phyloP scores from a whole-genome alignment of 495 filamentous ascomycete species.

The Neurospora sp. region DNA sequence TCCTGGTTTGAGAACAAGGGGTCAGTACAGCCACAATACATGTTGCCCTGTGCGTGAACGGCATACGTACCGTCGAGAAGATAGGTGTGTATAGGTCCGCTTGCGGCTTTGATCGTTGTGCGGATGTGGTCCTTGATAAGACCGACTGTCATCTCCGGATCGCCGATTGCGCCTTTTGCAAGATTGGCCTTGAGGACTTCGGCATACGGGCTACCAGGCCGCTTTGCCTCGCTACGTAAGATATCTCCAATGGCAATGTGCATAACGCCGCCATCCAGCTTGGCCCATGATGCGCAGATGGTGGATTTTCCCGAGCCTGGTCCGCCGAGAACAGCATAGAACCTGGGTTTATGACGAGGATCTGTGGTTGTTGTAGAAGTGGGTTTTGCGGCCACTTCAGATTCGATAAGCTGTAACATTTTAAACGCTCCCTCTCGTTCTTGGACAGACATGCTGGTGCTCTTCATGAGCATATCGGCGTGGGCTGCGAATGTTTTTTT shows the following conservation, averaged over 20 bases:
- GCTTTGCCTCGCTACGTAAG: not conserved
- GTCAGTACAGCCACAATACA: not conserved
- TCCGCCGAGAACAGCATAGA: not conserved
- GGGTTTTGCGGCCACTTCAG: not conserved
- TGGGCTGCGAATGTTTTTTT: not conserved
- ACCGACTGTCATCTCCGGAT: not conserved
- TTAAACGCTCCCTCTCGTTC: not conserved
- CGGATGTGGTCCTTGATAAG: not conserved
- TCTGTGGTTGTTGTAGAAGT: not conserved
- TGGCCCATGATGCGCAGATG: not conserved
- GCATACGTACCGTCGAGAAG: not conserved
- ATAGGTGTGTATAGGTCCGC: not conserved
- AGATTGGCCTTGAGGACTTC: not conserved
- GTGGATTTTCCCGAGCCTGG: not conserved
- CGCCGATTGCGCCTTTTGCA: not conserved
- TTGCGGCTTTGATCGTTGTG: not conserved
- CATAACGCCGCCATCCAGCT: not conserved
- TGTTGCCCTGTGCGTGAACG: not conserved
- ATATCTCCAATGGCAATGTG: not conserved
- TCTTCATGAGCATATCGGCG: not conserved
- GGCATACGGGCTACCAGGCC: not conserved
- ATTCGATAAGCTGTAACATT: not conserved
- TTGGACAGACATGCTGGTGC: not conserved
- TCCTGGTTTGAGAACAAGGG: not conserved
- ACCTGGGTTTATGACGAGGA: not conserved